phyloP scores from a whole-genome alignment of 805 yeast species.

The Allodekkera sacchari region DNA sequence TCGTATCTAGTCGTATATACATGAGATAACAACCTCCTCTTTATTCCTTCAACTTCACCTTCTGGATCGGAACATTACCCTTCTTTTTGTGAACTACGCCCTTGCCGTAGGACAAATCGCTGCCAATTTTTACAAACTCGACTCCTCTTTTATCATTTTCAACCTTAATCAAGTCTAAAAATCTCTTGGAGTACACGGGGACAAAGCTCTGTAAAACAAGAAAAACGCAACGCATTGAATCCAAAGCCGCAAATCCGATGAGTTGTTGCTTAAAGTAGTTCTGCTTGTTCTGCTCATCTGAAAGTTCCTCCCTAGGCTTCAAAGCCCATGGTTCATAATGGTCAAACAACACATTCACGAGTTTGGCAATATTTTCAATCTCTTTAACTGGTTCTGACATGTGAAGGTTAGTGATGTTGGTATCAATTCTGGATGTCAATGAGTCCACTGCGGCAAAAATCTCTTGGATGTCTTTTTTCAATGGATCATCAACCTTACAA shows the following conservation, averaged over 20 bases:
- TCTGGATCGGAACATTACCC: constrained; percentile 23
- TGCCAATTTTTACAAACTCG: constrained; percentile 42
- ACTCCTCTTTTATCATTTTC: constrained; percentile 29
- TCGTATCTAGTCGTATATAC: constrained; percentile 3
- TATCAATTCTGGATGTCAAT: constrained; percentile 32
- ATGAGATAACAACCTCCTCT: neutral
- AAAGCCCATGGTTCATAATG: constrained; percentile 68
- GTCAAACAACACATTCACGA: constrained; percentile 63
- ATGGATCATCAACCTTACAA: constrained; percentile 6
- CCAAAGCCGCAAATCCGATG: constrained; percentile 59
- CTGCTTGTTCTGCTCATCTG: constrained; percentile 1
- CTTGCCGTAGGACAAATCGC: constrained; percentile 54
- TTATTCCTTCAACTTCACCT: constrained; percentile 10
- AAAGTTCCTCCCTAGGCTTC: constrained; percentile 20
- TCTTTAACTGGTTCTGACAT: constrained; percentile 46
- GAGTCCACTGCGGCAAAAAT: constrained; percentile 27
- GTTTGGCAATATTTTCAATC: constrained; percentile 51
- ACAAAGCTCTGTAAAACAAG: constrained; percentile 66
- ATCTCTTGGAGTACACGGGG: constrained; percentile 49
- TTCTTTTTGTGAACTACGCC: constrained; percentile 29
- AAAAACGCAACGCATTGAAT: constrained; percentile 57
- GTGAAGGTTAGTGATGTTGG: constrained; percentile 37
- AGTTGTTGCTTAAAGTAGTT: constrained; percentile 33
- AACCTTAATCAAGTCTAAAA: constrained; percentile 62
- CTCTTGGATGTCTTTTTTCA: constrained; percentile 11